Conservation (phyloP, 1,284 basidiomycete species). For the Nidula niveotomentosa region DNA sequence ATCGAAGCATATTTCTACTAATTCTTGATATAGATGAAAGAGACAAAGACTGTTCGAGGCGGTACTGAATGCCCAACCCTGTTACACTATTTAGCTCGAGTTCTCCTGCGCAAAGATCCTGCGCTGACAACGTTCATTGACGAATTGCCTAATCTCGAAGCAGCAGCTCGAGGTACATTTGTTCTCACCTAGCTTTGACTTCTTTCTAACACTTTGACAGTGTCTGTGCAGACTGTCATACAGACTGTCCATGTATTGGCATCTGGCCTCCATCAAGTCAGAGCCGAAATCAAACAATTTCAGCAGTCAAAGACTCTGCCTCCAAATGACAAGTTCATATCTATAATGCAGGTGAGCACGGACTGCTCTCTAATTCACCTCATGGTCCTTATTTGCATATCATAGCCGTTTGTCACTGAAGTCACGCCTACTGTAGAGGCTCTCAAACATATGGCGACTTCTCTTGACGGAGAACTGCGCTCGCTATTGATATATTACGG, state of each 20-base stretch:
- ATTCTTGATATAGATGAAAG: slow-evolving; percentile 61
- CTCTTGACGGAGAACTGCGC: slow-evolving; percentile 60
- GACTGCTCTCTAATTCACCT: not conserved
- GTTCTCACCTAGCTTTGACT: too few relatives aligned
- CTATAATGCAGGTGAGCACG: slow-evolving; percentile 61
- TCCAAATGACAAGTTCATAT: slow-evolving; percentile 59
- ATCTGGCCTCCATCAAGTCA: slow-evolving; percentile 56
- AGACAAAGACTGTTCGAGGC: slow-evolving; percentile 77
- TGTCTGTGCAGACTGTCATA: slow-evolving; percentile 65
- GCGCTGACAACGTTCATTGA: slow-evolving; percentile 74
- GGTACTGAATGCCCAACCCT: slow-evolving; percentile 78
- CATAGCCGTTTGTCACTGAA: slow-evolving; percentile 56
- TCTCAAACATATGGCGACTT: slow-evolving; percentile 57
- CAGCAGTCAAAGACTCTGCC: slow-evolving; percentile 27
- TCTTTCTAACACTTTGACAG: slow-evolving; percentile 31
- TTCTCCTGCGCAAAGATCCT: slow-evolving; percentile 72
- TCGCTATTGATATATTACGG: slow-evolving; percentile 72
- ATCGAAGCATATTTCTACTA: slow-evolving; percentile 1
- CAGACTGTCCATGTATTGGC: slow-evolving; percentile 61
- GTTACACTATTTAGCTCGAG: slow-evolving; percentile 81
- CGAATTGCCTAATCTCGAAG: slow-evolving; percentile 80
- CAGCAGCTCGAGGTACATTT: slow-evolving; percentile 72
- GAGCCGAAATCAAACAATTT: slow-evolving; percentile 52
- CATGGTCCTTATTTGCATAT: too few relatives aligned
- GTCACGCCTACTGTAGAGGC: slow-evolving; percentile 57